phyloP scores from a whole-genome alignment of 495 filamentous ascomycete species.

The Annulohypoxylon stygium region DNA sequence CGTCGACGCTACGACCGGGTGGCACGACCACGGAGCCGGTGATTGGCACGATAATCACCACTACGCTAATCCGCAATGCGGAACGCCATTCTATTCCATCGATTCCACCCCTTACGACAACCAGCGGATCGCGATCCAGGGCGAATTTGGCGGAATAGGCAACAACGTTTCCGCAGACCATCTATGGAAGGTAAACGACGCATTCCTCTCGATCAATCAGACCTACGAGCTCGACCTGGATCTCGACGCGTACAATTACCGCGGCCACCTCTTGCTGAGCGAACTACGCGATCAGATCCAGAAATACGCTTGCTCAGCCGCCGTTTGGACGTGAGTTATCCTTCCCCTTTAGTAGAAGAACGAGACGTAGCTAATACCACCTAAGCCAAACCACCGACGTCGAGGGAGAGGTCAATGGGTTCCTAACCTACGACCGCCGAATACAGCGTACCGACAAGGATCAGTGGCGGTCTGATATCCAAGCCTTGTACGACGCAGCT shows the following conservation, averaged over 20 bases:
- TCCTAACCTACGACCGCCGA: constrained; percentile 74
- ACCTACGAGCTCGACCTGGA: constrained; percentile 74
- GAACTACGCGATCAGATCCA: constrained; percentile 71
- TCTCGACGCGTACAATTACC: constrained; percentile 74
- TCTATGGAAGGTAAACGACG: constrained; percentile 69
- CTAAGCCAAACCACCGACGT: constrained; percentile 77
- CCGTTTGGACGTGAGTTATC: constrained; percentile 51
- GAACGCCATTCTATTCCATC: constrained; percentile 72
- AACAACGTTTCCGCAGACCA: constrained; percentile 69
- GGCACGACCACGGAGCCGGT: constrained; percentile 56
- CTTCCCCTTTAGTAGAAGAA: background rate
- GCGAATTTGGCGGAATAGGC: constrained; percentile 77
- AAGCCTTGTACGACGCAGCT: constrained; percentile 70
- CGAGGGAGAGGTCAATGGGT: constrained; percentile 79
- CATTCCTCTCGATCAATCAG: constrained; percentile 69
- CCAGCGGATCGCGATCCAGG: constrained; percentile 72
- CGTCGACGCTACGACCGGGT: constrained; percentile 71
- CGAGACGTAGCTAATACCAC: constrained; percentile 17
- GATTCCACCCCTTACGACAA: constrained; percentile 69
- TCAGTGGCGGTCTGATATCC: constrained; percentile 72
- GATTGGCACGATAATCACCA: constrained; percentile 73
- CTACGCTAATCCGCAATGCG: constrained; percentile 78
- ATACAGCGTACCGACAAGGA: constrained; percentile 65
- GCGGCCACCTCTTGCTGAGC: constrained; percentile 63
- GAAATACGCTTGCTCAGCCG: constrained; percentile 63